phyloP scores from a whole-genome alignment of 495 filamentous ascomycete genomes.

The Diplogelasinospora grovesii region DNA sequence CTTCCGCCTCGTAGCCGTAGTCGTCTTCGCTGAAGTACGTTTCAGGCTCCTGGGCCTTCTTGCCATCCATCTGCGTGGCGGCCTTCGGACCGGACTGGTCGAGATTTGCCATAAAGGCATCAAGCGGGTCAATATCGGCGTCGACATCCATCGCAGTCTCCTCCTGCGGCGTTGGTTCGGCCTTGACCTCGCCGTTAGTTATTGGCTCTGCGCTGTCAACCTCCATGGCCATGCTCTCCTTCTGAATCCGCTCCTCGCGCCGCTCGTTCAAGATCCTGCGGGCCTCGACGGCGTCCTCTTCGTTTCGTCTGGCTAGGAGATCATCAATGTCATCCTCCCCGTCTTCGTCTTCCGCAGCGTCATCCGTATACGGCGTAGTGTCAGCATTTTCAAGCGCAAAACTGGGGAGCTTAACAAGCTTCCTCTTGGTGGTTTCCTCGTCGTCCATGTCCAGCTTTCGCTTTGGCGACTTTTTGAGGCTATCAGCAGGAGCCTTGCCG shows the following conservation, averaged over 20 bases:
- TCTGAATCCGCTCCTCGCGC: conserved; percentile 41
- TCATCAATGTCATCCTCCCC: conserved; percentile 67
- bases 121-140: conserved; percentile 84
- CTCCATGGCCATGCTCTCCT: conserved; percentile 43
- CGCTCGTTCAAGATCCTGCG: conserved; percentile 62
- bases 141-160: conserved; percentile 46
- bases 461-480: conserved; percentile 61
- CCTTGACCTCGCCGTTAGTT: conserved; percentile 14
- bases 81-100: conserved; percentile 36
- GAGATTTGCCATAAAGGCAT: conserved; percentile 90
- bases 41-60: conserved; percentile 59
- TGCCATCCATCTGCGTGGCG: conserved; percentile 28
- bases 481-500: conserved; percentile 56
- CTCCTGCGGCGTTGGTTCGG: conserved; percentile 27
- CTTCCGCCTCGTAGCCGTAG: conserved; percentile 64
- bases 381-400: conserved; percentile 59
- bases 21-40: conserved; percentile 83
- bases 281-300: conserved; percentile 81
- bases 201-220: conserved; percentile 37
- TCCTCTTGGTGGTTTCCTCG: conserved; percentile 77
- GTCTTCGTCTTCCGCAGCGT: conserved; percentile 53
- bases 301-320: conserved; percentile 57
- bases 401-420: conserved; percentile 79
- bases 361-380: conserved; percentile 51
- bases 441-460: conserved; percentile 78